A percentile compares a stretch with the other conserved stretches of the same genome.
Conservation (phyloP, 345 rosid genomes). For the Ceriops tagal region DNA sequence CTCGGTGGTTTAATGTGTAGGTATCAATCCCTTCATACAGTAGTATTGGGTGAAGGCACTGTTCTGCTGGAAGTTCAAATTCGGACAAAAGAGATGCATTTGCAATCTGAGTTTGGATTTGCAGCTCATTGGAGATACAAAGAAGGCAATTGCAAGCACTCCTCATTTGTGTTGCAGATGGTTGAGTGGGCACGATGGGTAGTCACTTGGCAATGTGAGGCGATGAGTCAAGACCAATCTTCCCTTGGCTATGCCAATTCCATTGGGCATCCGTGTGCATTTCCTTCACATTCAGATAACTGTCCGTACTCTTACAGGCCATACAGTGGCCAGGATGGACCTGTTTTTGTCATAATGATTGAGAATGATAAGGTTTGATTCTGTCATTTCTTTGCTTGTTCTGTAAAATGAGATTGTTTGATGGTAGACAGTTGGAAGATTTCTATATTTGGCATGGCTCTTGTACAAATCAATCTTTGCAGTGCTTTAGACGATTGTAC, state of each 20-base stretch:
- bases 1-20: conserved; percentile 32
- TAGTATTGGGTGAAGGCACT: conserved; percentile 69
- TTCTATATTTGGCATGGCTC: no score
- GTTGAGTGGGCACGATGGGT: conserved; percentile 99
- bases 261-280: conserved; percentile 61
- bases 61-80: conserved; percentile 93
- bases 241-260: conserved; percentile 48
- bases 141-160: conserved; percentile 75
- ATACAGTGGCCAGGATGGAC: conserved; percentile 57
- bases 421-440: no score
- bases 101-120: conserved; percentile 94
- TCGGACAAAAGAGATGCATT: conserved; percentile 88
- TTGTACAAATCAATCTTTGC: no score
- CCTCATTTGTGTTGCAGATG: conserved; percentile 86
- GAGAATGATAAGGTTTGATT: conserved; percentile 78
- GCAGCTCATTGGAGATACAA: conserved; percentile 99
- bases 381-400: not conserved
- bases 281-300: conserved; percentile 69
- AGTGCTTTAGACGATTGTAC: no score
- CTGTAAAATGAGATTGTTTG: not conserved
- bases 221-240: conserved; percentile 64
- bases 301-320: conserved; percentile 77
- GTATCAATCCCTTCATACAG: conserved; percentile 85
- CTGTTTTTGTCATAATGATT: conserved; percentile 71
- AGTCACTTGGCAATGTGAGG: conserved; percentile 87